Evolutionary conservation across 192 early-diverging fungal genomes (phyloP).

Genomic region (Entomortierella chlamydospora): DNA sequence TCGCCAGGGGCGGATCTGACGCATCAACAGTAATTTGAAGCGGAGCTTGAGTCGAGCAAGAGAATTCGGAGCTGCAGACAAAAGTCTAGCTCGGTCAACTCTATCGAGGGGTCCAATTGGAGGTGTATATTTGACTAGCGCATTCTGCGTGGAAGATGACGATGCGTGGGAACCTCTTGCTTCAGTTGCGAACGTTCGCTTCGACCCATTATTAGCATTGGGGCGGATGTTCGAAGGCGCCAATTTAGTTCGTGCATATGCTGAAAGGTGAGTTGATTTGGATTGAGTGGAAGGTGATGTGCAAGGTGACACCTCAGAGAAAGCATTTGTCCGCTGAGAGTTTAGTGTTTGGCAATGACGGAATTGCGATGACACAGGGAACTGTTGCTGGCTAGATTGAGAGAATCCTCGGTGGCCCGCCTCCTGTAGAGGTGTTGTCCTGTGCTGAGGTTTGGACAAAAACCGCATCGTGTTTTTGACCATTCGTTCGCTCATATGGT

Average conservation of each 20-base stretch:
- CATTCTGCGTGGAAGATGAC: conserved; percentile 10
- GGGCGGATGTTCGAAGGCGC: conserved; percentile 20
- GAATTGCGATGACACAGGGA: neutral
- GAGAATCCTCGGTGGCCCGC: conserved; percentile 13
- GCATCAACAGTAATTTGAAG: conserved; percentile 70
- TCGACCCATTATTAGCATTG: neutral
- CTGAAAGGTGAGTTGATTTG: conserved; percentile 1
- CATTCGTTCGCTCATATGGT: conserved; percentile 28
- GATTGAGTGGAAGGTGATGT: neutral
- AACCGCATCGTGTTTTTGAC: conserved; percentile 35
- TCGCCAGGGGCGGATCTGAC: conserved; percentile 79
- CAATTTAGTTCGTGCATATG: conserved; percentile 8
- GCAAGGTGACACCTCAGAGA: neutral
- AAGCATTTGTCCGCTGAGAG: neutral
- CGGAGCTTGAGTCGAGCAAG: conserved; percentile 71
- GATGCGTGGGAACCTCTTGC: neutral
- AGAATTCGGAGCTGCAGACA: conserved; percentile 69
- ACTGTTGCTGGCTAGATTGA: neutral
- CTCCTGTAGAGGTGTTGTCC: conserved; percentile 14
- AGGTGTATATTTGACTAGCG: conserved; percentile 48
- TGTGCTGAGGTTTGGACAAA: conserved; percentile 29
- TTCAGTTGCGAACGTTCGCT: conserved; percentile 12
- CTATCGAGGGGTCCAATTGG: conserved; percentile 35
- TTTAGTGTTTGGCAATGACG: conserved; percentile 4
- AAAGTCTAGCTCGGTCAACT: conserved; percentile 60